These are phyloP conservation scores for Alopecurus myosuroides DNA, from an alignment of 176 grass and related monocot genomes.

Conservation along the genomic window DNA sequence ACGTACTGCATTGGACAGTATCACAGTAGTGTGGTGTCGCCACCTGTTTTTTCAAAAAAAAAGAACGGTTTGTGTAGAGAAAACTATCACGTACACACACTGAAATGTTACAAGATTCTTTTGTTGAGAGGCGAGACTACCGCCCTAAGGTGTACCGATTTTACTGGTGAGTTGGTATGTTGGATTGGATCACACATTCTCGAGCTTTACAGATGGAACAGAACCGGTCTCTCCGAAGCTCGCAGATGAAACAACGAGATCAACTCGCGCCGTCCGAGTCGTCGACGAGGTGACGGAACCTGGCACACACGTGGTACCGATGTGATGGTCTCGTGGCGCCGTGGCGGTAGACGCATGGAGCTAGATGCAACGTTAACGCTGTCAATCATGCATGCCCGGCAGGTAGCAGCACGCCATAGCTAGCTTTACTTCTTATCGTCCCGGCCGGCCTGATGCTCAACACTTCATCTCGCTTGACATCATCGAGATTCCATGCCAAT, in stretches of 20 bases:
- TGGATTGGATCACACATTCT: not conserved
- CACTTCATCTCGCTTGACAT: not conserved
- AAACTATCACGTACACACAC: not conserved
- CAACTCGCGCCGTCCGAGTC: not conserved
- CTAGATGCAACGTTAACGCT: not conserved
- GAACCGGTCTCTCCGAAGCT: not conserved
- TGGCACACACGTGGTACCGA: not conserved
- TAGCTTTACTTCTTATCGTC: not conserved
- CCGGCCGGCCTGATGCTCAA: not conserved
- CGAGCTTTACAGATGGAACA: not conserved
- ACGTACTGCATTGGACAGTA: too few species aligned
- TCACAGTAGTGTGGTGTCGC: too few species aligned
- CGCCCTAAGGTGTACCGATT: not conserved
- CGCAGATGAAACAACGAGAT: not conserved
- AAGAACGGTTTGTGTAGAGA: not conserved
- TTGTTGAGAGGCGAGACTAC: not conserved
- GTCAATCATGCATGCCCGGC: not conserved
- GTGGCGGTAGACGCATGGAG: not conserved
- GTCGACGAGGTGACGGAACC: not conserved
- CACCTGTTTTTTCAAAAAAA: too few species aligned
- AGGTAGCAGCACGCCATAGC: too few species aligned
- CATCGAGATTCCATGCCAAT: conserved; percentile 15
- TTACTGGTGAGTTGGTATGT: not conserved
- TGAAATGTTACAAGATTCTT: not conserved
- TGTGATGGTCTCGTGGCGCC: not conserved